Conservation (phyloP, 495 filamentous ascomycete genomes). For the Staphylotrichum longicolle region DNA sequence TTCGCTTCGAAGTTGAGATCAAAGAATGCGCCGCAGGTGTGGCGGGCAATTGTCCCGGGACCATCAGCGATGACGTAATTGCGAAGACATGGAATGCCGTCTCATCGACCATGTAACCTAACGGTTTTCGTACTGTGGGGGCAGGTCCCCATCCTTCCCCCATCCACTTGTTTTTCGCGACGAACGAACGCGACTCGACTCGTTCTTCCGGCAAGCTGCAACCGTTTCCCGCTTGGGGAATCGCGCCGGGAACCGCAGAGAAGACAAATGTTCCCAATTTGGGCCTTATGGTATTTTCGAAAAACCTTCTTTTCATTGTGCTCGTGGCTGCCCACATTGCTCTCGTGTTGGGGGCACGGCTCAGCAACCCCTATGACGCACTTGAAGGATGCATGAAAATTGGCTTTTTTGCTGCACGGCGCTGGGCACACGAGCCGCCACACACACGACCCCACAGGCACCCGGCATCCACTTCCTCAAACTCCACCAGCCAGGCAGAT, state of each 20-base stretch:
- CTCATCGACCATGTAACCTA: slow-evolving; percentile 26
- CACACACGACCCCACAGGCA: background rate
- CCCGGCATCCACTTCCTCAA: no score
- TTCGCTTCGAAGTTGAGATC: background rate
- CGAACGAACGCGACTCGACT: background rate
- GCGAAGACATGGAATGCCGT: slow-evolving; percentile 31
- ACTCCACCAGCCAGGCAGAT: no score
- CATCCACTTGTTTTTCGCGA: background rate
- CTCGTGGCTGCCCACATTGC: background rate
- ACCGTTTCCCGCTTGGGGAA: background rate
- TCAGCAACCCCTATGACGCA: slow-evolving; percentile 35
- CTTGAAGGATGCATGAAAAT: slow-evolving; percentile 23
- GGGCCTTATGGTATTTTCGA: no score
- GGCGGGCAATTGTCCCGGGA: slow-evolving; percentile 25
- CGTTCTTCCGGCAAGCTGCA: background rate
- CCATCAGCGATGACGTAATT: slow-evolving; percentile 37
- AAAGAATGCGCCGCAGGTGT: slow-evolving; percentile 12
- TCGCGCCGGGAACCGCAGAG: background rate
- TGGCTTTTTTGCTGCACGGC: slow-evolving; percentile 11
- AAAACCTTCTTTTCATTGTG: background rate
- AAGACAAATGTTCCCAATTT: background rate
- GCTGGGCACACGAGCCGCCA: slow-evolving; percentile 27
- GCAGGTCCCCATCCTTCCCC: slow-evolving; percentile 17
- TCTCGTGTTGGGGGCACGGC: slow-evolving; percentile 1
- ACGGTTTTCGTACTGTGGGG: slow-evolving; percentile 32